Percentiles rank a stretch among this genome's conserved stretches.
Conservation (phyloP, 345 rosid species). For the Raphanus raphanistrum region DNA sequence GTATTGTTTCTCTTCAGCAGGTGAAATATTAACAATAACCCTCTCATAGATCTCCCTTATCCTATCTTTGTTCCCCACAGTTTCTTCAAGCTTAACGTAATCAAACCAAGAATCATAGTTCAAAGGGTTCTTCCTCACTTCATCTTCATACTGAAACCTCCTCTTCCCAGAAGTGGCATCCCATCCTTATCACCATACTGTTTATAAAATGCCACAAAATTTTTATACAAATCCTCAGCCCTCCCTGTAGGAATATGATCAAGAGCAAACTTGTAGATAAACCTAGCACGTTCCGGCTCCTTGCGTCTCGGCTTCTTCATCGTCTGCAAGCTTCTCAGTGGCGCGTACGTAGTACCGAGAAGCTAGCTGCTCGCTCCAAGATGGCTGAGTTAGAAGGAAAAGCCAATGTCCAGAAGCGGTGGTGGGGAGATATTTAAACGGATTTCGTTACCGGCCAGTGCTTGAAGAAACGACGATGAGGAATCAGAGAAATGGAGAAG, state of each 20-base stretch:
- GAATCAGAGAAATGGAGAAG: conserved; percentile 60
- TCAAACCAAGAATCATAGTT: conserved; percentile 9
- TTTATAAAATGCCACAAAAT: background rate
- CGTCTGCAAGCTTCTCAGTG: background rate
- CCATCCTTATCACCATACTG: background rate
- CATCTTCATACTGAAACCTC: conserved; percentile 5
- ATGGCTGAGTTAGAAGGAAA: background rate
- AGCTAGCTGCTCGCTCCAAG: background rate
- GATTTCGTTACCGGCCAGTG: background rate
- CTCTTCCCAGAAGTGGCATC: background rate
- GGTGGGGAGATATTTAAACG: background rate
- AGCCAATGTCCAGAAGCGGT: background rate
- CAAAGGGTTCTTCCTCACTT: conserved; percentile 3
- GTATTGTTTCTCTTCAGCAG: too few species aligned
- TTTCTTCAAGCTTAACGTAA: conserved; percentile 1
- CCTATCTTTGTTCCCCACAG: background rate
- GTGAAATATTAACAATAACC: too few species aligned
- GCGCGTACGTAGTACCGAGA: background rate
- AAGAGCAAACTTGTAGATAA: background rate
- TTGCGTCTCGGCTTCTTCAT: conserved; percentile 1
- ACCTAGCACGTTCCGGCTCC: background rate
- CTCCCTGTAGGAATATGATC: background rate
- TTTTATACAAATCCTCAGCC: background rate
- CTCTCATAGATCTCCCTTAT: background rate
- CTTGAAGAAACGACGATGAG: conserved; percentile 4